A percentile compares a stretch with the other conserved stretches of the same genome.
Conservation (phyloP, 2,329 filamentous ascomycete species). For the Ploettnerulaceae sp. region DNA sequence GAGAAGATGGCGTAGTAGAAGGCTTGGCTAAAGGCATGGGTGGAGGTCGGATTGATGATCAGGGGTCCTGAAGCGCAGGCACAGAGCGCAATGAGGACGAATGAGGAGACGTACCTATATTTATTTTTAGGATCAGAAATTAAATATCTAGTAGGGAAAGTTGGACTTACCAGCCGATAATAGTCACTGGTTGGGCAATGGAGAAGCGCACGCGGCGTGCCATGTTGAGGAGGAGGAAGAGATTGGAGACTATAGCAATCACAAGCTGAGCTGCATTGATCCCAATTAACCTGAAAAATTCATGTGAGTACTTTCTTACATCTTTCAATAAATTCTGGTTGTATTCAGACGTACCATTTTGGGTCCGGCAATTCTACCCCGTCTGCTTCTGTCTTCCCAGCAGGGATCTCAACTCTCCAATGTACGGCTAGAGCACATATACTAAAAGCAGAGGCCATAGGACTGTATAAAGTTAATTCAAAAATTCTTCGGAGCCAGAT, state of each 20-base stretch:
- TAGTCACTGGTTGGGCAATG: conserved; percentile 77
- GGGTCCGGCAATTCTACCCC: conserved; percentile 62
- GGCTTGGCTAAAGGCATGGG: conserved; percentile 69
- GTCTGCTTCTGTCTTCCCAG: conserved; percentile 45
- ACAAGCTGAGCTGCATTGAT: conserved; percentile 75
- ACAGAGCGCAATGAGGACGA: conserved; percentile 62
- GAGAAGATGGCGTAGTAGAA: conserved; percentile 85
- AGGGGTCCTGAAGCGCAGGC: conserved; percentile 61
- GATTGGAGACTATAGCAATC: conserved; percentile 72
- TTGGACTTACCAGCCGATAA: conserved; percentile 63
- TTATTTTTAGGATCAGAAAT: neutral
- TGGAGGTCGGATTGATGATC: conserved; percentile 40
- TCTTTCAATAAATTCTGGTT: neutral
- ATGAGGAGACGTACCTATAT: conserved; percentile 50
- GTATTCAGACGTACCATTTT: conserved; percentile 49
- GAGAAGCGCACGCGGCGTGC: conserved; percentile 73
- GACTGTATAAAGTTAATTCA: conserved; percentile 43
- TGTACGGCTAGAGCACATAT: conserved; percentile 78
- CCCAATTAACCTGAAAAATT: conserved; percentile 54
- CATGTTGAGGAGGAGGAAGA: conserved; percentile 84
- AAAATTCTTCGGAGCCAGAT: neutral
- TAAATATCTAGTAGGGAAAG: conserved; percentile 32
- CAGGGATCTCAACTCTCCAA: conserved; percentile 61
- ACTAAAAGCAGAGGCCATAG: conserved; percentile 81
- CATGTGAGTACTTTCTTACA: neutral